These are phyloP conservation scores for Ettlia oleoabundans DNA, from an alignment of 139 green algal species.

Conservation along the genomic window DNA sequence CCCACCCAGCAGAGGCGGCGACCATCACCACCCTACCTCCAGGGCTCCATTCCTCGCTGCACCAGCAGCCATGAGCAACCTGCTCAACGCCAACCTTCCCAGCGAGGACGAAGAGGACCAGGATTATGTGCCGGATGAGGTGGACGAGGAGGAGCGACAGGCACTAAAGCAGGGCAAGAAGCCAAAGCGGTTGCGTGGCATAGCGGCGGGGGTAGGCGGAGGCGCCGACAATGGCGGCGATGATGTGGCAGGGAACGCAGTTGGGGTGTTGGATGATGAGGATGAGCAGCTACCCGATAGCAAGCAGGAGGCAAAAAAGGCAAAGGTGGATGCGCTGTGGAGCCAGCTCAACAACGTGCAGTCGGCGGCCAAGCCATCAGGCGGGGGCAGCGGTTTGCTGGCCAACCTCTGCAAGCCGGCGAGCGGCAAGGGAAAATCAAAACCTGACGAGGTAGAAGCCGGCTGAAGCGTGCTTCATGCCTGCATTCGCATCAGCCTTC, in stretches of 20 bases:
- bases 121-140: constrained; percentile 68
- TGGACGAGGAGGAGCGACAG: constrained; percentile 37
- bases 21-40: neutral
- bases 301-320: constrained; percentile 51
- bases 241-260: neutral
- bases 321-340: constrained; percentile 55
- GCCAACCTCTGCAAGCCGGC: constrained; percentile 30
- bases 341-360: constrained; percentile 35
- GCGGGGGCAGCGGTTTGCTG: constrained; percentile 3
- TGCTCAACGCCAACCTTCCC: constrained; percentile 53
- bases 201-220: neutral
- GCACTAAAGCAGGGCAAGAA: constrained; percentile 35
- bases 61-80: constrained; percentile 30
- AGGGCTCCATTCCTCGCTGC: neutral
- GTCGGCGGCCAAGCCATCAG: neutral
- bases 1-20: neutral
- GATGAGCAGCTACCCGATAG: constrained; percentile 1
- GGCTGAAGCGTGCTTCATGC: neutral
- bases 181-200: constrained; percentile 34
- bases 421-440: constrained; percentile 1
- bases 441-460: too few relatives aligned
- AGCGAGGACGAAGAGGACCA: constrained; percentile 76
- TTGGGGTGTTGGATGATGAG: neutral
- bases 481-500: neutral
- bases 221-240: constrained; percentile 12